These are phyloP conservation scores for Claviceps maximensis DNA, from an alignment of 2,329 filamentous ascomycete species.

Conservation along the genomic window DNA sequence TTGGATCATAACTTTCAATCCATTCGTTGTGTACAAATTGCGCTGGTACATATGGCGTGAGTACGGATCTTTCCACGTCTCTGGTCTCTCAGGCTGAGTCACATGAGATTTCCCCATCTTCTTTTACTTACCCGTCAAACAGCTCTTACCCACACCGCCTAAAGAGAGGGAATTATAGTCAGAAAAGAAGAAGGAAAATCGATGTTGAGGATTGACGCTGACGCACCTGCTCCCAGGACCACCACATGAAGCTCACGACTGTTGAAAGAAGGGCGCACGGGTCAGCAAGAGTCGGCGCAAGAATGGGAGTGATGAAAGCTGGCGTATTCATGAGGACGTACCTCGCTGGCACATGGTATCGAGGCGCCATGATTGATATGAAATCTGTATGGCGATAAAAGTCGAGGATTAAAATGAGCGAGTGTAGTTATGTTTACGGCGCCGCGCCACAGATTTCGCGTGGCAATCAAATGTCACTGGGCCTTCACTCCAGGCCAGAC, in stretches of 20 bases:
- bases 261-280: background rate
- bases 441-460: background rate
- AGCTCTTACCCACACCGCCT: slow-evolving; percentile 89
- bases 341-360: slow-evolving; percentile 8
- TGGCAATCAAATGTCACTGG: background rate
- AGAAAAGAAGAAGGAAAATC: slow-evolving; percentile 11
- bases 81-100: background rate
- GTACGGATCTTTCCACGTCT: background rate
- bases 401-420: background rate
- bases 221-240: slow-evolving; percentile 64
- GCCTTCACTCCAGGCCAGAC: background rate
- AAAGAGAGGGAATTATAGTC: slow-evolving; percentile 14
- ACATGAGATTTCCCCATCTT: background rate
- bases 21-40: slow-evolving; percentile 92
- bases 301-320: background rate
- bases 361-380: slow-evolving; percentile 6
- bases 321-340: background rate
- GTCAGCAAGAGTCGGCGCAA: background rate
- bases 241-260: slow-evolving; percentile 74
- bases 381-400: background rate
- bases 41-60: slow-evolving; percentile 35
- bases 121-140: slow-evolving; percentile 59
- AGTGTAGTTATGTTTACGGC: background rate
- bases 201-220: background rate
- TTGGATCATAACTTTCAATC: slow-evolving; percentile 78